phyloP scores from a whole-genome alignment of 495 filamentous ascomycete genomes.

The Hypoxylon rickii region DNA sequence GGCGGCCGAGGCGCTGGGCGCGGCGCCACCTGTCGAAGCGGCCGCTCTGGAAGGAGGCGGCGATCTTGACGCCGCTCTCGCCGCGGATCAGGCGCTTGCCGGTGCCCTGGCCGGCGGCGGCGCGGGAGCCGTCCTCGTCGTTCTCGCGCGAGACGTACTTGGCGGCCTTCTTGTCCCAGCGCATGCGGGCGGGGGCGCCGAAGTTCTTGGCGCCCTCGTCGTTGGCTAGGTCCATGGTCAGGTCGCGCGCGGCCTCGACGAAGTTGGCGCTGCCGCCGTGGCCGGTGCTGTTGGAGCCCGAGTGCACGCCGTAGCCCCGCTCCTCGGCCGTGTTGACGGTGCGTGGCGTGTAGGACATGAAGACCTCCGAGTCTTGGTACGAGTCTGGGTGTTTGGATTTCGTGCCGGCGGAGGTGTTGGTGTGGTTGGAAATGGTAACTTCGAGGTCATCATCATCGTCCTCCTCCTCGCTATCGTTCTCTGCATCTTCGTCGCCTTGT shows the following conservation, averaged over 20 bases:
- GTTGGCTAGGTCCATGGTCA: constrained; percentile 85
- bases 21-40: constrained; percentile 91
- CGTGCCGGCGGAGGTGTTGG: constrained; percentile 1
- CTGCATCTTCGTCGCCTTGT: constrained; percentile 41
- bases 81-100: constrained; percentile 83
- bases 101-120: constrained; percentile 67
- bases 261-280: constrained; percentile 67
- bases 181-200: constrained; percentile 73
- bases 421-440: constrained; percentile 73
- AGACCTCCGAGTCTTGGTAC: constrained; percentile 85
- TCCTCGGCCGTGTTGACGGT: constrained; percentile 80
- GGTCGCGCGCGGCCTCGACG: constrained; percentile 76
- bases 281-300: constrained; percentile 62
- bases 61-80: constrained; percentile 94
- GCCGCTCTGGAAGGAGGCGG: constrained; percentile 88
- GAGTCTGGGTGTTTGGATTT: constrained; percentile 45
- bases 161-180: constrained; percentile 96
- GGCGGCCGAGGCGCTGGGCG: constrained; percentile 73
- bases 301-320: constrained; percentile 87
- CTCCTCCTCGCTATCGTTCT: constrained; percentile 54
- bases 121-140: constrained; percentile 88
- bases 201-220: constrained; percentile 81
- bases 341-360: constrained; percentile 91
- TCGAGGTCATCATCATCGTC: constrained; percentile 76
- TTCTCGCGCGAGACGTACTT: constrained; percentile 91